Evolutionary conservation across 1,284 basidiomycete genomes (phyloP), one percentile per base, ranked within the genome.

Genomic region (Apiotrichum domesticum): DNA sequence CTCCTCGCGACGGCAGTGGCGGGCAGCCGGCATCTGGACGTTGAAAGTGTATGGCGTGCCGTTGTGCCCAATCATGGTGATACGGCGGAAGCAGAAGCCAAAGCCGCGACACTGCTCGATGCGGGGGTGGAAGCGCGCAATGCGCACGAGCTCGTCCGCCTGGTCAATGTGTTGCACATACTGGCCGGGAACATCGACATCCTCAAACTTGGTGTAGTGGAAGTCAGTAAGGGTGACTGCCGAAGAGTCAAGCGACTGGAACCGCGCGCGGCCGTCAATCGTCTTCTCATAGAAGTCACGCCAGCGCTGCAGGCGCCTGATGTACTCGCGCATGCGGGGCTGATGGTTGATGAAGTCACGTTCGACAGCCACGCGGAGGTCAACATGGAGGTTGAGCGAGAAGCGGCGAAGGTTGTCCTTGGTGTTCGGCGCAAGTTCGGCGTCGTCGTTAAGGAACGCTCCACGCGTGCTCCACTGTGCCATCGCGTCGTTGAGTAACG

Each of bases 131-230:
- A 98, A 98, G 72, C 92, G 90, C 62, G 86, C 85, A 52, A 99
- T 94, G 64, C 89, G 87, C 62, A 93, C 83, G 69, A 98, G 97
- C 68, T 90, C 88, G 67, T 89, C 87, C 69, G 93, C 91, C 71
- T 84, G 91, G 75, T 98, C 96, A 72, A 95, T 93, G 71, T 96
- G 89, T 88, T 95, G 62, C 0, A 94, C 88, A 70, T 99, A 99
- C 77, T 99, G 96, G 8, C 96, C 96, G 21, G 96, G 96, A 55
- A 99, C 86, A 74, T 99, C 96, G 51, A 99, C 91, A 65, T 98
- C 96, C 67, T 98, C 96, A 57, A 97, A 94, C 75, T 95, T 97
- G 70, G 87, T 87, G 75, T 97, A 94, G 68, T 98, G 95, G 81
- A 98, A 99, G 75, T 98, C 95, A 10, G 91, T 90, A 63, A 98